Evolutionary conservation across 495 filamentous ascomycete genomes (phyloP), one percentile per base, ranked within the genome.

Genomic region (Penicillium turbatum): DNA sequence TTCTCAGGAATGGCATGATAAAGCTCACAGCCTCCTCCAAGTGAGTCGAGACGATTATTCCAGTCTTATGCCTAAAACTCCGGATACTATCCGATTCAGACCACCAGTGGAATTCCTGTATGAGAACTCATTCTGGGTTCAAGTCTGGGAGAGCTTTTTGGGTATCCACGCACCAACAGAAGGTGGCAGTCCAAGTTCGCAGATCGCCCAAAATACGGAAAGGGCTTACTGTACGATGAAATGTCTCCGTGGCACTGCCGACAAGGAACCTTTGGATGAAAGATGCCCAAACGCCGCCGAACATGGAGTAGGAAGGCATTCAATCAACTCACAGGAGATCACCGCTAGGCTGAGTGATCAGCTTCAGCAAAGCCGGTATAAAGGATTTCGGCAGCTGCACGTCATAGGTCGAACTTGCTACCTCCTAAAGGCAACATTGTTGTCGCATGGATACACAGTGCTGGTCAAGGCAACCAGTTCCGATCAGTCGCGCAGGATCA

Each of bases 1-100:
- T 6, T 52, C 67, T 24, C 38, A 66, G 57, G 61, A 67, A 32
- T 79, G 69, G 76, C 63, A 71, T 15, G 62, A 74, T 48, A 44
- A 29, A 13, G 67, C 69, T 11, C 29, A 16, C 6, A n/a, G 8
- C 24, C 29, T 13, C 35, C 35, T 37, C 7, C 35, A 37, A 37
- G 10, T 37, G n/a, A 37, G 35, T 8, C 6, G 29, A 2, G 9
- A 16, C 1, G 26, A 29, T 30, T 6, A 44, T n/a, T 29, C 41
- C 10, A 10, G 7, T 3, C 8, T 30, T 7, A 29, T 29, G 26
- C 41, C 41, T 7, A 26, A 30, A 30, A 1, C 24, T 2, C 8
- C 41, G 41, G 41, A 44, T 29, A 15, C 10, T 3, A 17, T 15
- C 29, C 41, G 41, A 17, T 16, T 44, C 26, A 16, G 26, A 8